Base-by-base conservation (phyloP, 495 filamentous ascomycete genomes). In the Cenococcum geophilum region DNA sequence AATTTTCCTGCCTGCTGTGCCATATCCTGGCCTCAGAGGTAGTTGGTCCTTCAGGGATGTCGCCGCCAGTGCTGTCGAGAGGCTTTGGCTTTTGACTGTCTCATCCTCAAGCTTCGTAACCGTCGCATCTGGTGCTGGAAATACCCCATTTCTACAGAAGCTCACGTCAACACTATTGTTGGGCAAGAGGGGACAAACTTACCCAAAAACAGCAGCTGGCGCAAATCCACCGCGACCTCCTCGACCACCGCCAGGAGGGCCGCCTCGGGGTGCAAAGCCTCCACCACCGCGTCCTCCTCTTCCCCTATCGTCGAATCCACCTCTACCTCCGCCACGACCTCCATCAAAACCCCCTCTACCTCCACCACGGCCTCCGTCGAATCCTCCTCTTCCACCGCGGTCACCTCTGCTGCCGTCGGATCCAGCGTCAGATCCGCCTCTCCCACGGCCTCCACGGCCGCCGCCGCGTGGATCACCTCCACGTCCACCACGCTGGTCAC, bases 11-110 rank as follows among this genome's bases (percentile, higher is more conserved):
- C 80, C 80, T 22, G 60, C n/a, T 1, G 66, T 76, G 5, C 76
- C 80, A 66, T 77, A 82, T 1, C 70, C 74, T 10, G 75, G 76
- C 2, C 78, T 75, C 0, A 64, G 65, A 18, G 75, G 75, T 20
- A 76, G 57, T 16, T 35, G 18, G n/a, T 55, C 54, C 0, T 9
- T 35, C 5, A 68, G 11, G 4, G 61, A 60, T 2, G 45, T 42
- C 9, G 14, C 20, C 12, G 63, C 43, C 12, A 70, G 22, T 8
- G 59, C 54, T 1, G 58, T 32, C 1, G 52, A 54, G 22, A 59
- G 16, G 25, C 60, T 54, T 14, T 61, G 16, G 25, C 60, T 54
- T 14, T 61, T 55, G 25, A 52, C 55, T 0, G 49, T 36, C 8
- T 47, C 59, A 45, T 67, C 48, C 50, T 71, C 69, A n/a, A 57